Evolutionary conservation across 1,139 yeast genomes (phyloP).

Genomic region (Saccharomycopsis hybrid): DNA sequence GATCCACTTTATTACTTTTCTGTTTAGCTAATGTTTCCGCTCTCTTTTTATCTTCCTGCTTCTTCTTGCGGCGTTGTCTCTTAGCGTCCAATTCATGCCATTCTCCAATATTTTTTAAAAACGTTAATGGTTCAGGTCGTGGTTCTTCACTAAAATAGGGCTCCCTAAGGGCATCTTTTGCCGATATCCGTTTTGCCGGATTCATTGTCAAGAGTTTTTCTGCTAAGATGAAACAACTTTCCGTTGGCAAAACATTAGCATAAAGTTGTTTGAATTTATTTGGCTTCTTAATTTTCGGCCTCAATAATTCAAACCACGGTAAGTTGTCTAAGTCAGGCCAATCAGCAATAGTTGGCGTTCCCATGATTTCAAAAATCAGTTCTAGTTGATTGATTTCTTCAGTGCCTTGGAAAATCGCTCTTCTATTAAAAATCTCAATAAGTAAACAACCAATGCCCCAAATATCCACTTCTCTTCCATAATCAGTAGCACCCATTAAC

Average conservation of each 20-base stretch:
- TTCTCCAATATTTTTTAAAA: slow-evolving; percentile 57
- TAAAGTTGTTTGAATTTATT: slow-evolving; percentile 46
- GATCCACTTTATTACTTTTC: too few species aligned
- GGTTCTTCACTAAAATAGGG: slow-evolving; percentile 71
- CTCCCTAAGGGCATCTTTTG: slow-evolving; percentile 56
- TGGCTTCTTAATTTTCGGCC: slow-evolving; percentile 46
- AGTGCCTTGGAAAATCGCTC: slow-evolving; percentile 78
- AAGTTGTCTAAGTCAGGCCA: slow-evolving; percentile 75
- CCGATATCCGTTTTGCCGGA: slow-evolving; percentile 59
- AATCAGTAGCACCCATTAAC: slow-evolving; percentile 80
- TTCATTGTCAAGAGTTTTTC: slow-evolving; percentile 54
- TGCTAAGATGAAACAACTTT: slow-evolving; percentile 62
- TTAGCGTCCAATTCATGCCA: slow-evolving; percentile 98
- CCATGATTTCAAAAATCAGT: slow-evolving; percentile 75
- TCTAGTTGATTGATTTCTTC: slow-evolving; percentile 83
- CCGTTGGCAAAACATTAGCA: slow-evolving; percentile 38
- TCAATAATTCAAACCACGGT: slow-evolving; percentile 90
- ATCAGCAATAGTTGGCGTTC: slow-evolving; percentile 66
- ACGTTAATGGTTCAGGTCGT: slow-evolving; percentile 44
- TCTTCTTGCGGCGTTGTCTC: slow-evolving; percentile 62
- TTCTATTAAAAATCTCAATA: slow-evolving; percentile 68
- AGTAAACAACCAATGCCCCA: slow-evolving; percentile 97
- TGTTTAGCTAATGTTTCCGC: too few species aligned
- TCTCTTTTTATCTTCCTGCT: slow-evolving; percentile 35
- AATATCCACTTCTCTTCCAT: slow-evolving; percentile 86